These are phyloP conservation scores for Micromonas commoda DNA, from an alignment of 139 green algal species.

Conservation along the genomic window DNA sequence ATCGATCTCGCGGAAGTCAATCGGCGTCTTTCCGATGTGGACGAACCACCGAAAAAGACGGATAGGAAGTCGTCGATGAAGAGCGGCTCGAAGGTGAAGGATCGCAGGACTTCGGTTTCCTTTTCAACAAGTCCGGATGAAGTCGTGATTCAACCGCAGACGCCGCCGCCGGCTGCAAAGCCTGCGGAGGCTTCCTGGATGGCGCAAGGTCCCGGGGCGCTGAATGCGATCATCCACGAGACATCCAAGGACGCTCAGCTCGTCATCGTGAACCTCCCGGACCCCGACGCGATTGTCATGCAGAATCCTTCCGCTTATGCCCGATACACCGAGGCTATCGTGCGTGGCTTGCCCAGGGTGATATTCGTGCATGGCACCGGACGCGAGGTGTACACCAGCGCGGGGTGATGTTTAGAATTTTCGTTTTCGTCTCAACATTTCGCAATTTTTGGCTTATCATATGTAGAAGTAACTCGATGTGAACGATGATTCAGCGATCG, in stretches of 20 bases:
- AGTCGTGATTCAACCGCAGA: background rate
- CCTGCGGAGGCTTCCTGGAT: background rate
- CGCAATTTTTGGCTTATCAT: background rate
- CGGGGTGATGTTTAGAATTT: background rate
- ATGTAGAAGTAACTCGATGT: no score
- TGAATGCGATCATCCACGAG: background rate
- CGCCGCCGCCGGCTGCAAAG: background rate
- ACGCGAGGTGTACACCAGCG: constrained; percentile 3
- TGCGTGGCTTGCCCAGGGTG: background rate
- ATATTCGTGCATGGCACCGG: constrained; percentile 16
- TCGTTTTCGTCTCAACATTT: background rate
- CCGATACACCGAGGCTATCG: constrained; percentile 3
- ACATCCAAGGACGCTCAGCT: background rate
- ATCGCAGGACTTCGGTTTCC: no score
- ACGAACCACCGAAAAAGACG: no score
- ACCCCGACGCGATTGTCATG: background rate
- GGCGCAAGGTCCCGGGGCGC: background rate
- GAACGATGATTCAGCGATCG: no score
- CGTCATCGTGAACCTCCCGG: constrained; percentile 18
- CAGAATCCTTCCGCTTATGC: background rate
- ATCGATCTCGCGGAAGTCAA: no score
- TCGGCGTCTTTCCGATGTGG: no score
- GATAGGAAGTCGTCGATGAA: no score
- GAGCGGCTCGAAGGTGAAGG: background rate
- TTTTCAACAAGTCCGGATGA: background rate